Evolutionary conservation across 75 land plant species (phyloP).

Genomic region (Pseudotsuga menziesii): DNA sequence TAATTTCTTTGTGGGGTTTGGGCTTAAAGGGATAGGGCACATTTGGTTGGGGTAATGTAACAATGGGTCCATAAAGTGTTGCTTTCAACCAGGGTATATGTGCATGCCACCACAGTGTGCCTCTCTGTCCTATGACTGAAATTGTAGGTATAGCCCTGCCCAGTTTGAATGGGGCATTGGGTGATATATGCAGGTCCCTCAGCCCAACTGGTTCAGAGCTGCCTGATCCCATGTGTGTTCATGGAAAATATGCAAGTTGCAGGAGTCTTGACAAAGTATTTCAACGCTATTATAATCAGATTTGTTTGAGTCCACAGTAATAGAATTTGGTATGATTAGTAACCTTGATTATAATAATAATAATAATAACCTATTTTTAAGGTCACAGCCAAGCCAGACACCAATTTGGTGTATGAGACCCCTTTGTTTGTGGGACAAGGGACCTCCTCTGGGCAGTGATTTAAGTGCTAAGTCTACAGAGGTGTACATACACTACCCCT

Average conservation of each 20-base stretch:
- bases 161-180: conserved; percentile 29
- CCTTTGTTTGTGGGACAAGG: too few species aligned
- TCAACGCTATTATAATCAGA: neutral
- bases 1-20: conserved; percentile 17
- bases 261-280: neutral
- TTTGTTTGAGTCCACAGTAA: neutral
- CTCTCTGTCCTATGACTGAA: conserved; percentile 29
- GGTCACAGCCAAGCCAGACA: too few species aligned
- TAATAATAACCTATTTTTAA: too few species aligned
- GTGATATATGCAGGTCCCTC: conserved; percentile 45
- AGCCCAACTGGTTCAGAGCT: conserved; percentile 25
- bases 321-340: conserved; percentile 15
- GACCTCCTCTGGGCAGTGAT: too few species aligned
- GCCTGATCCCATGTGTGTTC: conserved; percentile 38
- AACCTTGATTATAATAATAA: conserved; percentile 23
- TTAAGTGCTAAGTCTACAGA: too few species aligned
- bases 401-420: too few species aligned
- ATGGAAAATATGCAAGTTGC: neutral
- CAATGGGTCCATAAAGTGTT: conserved; percentile 35
- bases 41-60: conserved; percentile 18
- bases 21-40: conserved; percentile 26
- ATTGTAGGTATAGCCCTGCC: conserved; percentile 16
- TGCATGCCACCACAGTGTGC: conserved; percentile 43
- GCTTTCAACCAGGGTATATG: conserved; percentile 36
- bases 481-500: too few species aligned